A percentile compares a stretch with the other conserved stretches of the same genome.
Evolutionary conservation across 1,139 yeast genomes (phyloP).

Genomic region (Yamadazyma atlantica): DNA sequence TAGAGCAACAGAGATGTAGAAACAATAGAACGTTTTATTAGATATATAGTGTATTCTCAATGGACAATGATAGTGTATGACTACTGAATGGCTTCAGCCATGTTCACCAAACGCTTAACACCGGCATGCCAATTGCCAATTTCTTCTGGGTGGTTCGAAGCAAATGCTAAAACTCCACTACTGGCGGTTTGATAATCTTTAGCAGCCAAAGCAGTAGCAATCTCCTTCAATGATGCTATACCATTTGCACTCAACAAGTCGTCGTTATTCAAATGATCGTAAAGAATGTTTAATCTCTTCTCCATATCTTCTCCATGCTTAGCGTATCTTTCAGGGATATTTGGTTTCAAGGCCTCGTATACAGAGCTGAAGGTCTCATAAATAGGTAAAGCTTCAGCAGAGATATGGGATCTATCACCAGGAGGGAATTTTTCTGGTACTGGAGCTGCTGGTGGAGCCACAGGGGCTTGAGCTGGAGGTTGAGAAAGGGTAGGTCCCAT

Average conservation of each 20-base stretch:
- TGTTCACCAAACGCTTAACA: constrained; percentile 80
- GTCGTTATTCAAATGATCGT: constrained; percentile 76
- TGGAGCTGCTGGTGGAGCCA: constrained; percentile 11
- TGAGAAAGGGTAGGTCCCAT: constrained; percentile 21
- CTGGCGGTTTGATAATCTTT: constrained; percentile 64
- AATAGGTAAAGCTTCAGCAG: constrained; percentile 58
- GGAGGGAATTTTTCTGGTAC: constrained; percentile 47
- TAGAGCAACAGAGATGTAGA: too few relatives aligned
- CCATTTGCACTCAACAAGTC: constrained; percentile 64
- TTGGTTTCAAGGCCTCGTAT: constrained; percentile 65
- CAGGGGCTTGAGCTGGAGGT: constrained; percentile 13
- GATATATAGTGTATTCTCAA: neutral
- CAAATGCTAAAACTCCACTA: constrained; percentile 55
- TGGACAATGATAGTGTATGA: neutral
- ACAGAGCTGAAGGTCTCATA: constrained; percentile 53
- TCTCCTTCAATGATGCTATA: constrained; percentile 49
- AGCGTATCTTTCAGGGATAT: constrained; percentile 70
- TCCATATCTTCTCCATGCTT: constrained; percentile 82
- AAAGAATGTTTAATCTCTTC: constrained; percentile 73
- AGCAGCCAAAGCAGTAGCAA: constrained; percentile 51
- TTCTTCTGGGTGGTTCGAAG: constrained; percentile 68
- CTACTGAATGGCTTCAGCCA: constrained; percentile 53
- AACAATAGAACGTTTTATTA: neutral
- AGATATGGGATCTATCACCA: constrained; percentile 73
- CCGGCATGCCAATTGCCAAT: constrained; percentile 95